Evolutionary conservation across 1,139 yeast genomes (phyloP).

Genomic region (Taphrina communis): DNA sequence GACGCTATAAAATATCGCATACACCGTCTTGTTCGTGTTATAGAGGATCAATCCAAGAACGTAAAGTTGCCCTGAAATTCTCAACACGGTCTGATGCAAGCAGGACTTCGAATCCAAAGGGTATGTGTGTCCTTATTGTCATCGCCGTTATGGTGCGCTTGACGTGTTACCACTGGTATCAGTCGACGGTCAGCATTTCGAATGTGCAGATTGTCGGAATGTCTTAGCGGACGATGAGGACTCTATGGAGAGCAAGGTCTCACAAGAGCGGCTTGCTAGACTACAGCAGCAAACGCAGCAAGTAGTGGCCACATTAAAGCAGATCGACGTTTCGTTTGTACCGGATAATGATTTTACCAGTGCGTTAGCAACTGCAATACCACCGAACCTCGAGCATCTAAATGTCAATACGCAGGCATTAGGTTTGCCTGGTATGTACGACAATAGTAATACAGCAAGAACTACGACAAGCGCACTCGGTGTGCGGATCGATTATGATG

Average conservation of each 20-base stretch:
- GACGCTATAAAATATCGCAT: slow-evolving; percentile 97
- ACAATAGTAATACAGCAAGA: slow-evolving; percentile 47
- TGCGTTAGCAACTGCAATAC: slow-evolving; percentile 54
- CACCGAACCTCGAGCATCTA: slow-evolving; percentile 51
- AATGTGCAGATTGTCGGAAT: slow-evolving; percentile 84
- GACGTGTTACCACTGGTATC: slow-evolving; percentile 85
- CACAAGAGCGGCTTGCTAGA: slow-evolving; percentile 80
- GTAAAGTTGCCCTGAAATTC: slow-evolving; percentile 34
- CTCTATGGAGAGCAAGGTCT: slow-evolving; percentile 76
- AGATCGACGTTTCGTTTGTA: slow-evolving; percentile 80
- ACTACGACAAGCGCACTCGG: slow-evolving; percentile 62
- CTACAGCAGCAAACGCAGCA: slow-evolving; percentile 92
- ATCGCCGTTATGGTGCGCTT: slow-evolving; percentile 76
- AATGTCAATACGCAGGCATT: slow-evolving; percentile 51
- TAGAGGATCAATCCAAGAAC: slow-evolving; percentile 77
- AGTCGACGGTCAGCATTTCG: slow-evolving; percentile 77
- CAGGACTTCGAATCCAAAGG: slow-evolving; percentile 92
- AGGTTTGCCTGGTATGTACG: slow-evolving; percentile 47
- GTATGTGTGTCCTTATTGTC: slow-evolving; percentile 85
- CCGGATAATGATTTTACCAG: slow-evolving; percentile 60
- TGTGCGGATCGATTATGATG: slow-evolving; percentile 81
- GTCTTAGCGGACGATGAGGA: slow-evolving; percentile 84
- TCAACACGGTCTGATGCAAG: background rate
- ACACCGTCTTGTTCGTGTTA: slow-evolving; percentile 76
- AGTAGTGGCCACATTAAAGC: slow-evolving; percentile 77